These are phyloP conservation scores for Stagonosporopsis tanaceti DNA, from an alignment of 2,329 filamentous ascomycete species.

Conservation along the genomic window DNA sequence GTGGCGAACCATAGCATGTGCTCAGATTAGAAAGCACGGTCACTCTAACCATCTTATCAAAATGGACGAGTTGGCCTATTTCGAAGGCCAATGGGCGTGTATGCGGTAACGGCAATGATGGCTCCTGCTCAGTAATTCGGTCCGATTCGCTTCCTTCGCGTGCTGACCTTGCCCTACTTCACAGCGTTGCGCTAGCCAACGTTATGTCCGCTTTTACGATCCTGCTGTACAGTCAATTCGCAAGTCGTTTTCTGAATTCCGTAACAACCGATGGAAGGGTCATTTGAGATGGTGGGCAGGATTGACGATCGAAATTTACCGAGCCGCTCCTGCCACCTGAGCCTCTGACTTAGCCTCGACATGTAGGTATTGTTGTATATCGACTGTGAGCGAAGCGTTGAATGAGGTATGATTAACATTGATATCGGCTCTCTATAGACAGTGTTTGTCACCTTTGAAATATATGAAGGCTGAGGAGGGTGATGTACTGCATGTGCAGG, in stretches of 20 bases:
- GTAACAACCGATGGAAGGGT: background rate
- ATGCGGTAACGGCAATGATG: background rate
- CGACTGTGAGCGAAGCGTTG: background rate
- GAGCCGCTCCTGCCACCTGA: background rate
- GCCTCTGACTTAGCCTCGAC: background rate
- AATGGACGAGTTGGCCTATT: background rate
- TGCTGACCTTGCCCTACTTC: background rate
- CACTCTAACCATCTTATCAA: background rate
- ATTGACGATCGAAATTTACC: background rate
- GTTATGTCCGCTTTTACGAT: background rate
- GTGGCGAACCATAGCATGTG: background rate
- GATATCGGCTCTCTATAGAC: background rate
- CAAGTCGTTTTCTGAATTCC: background rate
- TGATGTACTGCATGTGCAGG: background rate
- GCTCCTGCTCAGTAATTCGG: background rate
- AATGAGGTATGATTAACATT: no score
- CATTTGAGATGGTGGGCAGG: background rate
- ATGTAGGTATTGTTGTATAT: background rate
- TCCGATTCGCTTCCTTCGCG: background rate
- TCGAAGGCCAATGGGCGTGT: background rate
- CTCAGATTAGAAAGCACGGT: background rate
- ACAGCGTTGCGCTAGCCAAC: background rate
- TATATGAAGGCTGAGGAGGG: background rate
- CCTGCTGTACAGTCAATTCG: background rate
- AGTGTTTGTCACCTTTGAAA: background rate